phyloP scores from a whole-genome alignment of 1,139 yeast species.

The Casaregolazyma suthepensis region DNA sequence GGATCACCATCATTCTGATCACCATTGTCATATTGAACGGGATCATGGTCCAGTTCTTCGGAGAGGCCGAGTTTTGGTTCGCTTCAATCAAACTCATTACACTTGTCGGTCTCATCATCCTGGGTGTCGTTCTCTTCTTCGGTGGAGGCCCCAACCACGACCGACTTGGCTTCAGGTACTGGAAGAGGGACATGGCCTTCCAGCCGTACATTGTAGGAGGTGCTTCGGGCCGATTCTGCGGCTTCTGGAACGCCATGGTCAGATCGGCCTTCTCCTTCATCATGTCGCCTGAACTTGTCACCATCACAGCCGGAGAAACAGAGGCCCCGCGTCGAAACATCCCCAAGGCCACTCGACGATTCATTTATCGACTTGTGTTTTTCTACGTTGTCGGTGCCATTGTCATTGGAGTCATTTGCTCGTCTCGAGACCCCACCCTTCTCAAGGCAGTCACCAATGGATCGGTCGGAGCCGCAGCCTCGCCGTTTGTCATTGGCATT shows the following conservation, averaged over 20 bases:
- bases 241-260: conserved; percentile 59
- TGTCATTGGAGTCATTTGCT: conserved; percentile 54
- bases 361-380: conserved; percentile 53
- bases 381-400: conserved; percentile 51
- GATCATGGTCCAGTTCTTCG: conserved; percentile 58
- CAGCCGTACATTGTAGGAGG: conserved; percentile 39
- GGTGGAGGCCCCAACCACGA: conserved; percentile 68
- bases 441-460: conserved; percentile 37
- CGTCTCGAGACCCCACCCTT: conserved; percentile 44
- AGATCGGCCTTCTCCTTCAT: conserved; percentile 51
- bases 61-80: conserved; percentile 65
- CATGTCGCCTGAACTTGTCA: conserved; percentile 64
- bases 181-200: conserved; percentile 68
- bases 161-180: conserved; percentile 59
- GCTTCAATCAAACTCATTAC: conserved; percentile 65
- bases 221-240: conserved; percentile 49
- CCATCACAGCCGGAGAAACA: conserved; percentile 73
- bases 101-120: conserved; percentile 61
- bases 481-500: conserved; percentile 64
- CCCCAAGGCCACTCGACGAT: conserved; percentile 57
- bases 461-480: conserved; percentile 47
- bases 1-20: conserved; percentile 70
- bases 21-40: conserved; percentile 47
- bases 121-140: conserved; percentile 63
- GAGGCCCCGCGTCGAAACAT: conserved; percentile 57